phyloP scores from a whole-genome alignment of 2,329 filamentous ascomycete species.

The Berkeleyomyces rouxiae region DNA sequence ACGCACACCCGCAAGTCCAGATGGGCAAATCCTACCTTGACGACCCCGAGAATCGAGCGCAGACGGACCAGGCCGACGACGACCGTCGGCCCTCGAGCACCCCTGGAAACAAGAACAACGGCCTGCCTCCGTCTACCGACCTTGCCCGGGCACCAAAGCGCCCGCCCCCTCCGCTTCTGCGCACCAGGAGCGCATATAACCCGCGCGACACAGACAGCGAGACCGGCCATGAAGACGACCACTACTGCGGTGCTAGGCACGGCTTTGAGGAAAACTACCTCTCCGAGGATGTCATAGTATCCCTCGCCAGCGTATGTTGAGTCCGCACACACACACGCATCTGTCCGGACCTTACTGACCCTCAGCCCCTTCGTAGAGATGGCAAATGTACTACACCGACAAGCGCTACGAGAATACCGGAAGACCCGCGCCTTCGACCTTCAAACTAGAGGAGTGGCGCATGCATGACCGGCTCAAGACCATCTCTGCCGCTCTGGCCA shows the following conservation, averaged over 20 bases:
- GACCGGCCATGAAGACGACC: slow-evolving; percentile 28
- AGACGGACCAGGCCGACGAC: slow-evolving; percentile 9
- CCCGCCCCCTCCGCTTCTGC: slow-evolving; percentile 33
- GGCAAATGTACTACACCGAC: slow-evolving; percentile 99
- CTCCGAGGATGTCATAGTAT: slow-evolving; percentile 73
- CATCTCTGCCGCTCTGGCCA: slow-evolving; percentile 80
- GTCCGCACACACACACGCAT: neutral
- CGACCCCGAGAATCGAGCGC: neutral
- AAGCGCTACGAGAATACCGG: slow-evolving; percentile 93
- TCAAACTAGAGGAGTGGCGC: slow-evolving; percentile 77
- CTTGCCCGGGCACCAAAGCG: slow-evolving; percentile 23
- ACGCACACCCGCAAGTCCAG: neutral
- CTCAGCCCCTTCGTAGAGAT: slow-evolving; percentile 43
- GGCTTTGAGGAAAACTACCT: slow-evolving; percentile 88
- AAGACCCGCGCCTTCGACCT: slow-evolving; percentile 53
- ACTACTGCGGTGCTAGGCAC: slow-evolving; percentile 50
- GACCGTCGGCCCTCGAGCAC: slow-evolving; percentile 30
- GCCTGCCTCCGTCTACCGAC: slow-evolving; percentile 18
- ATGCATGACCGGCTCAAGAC: slow-evolving; percentile 96
- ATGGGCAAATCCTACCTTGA: neutral
- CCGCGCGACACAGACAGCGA: slow-evolving; percentile 26
- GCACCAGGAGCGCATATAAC: slow-evolving; percentile 41
- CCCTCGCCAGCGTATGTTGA: slow-evolving; percentile 57
- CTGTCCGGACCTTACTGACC: slow-evolving; percentile 7
- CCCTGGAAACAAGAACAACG: slow-evolving; percentile 27